These are phyloP conservation scores for Rhodotorula diobovata DNA, from an alignment of 768 basidiomycete species.

Conservation along the genomic window DNA sequence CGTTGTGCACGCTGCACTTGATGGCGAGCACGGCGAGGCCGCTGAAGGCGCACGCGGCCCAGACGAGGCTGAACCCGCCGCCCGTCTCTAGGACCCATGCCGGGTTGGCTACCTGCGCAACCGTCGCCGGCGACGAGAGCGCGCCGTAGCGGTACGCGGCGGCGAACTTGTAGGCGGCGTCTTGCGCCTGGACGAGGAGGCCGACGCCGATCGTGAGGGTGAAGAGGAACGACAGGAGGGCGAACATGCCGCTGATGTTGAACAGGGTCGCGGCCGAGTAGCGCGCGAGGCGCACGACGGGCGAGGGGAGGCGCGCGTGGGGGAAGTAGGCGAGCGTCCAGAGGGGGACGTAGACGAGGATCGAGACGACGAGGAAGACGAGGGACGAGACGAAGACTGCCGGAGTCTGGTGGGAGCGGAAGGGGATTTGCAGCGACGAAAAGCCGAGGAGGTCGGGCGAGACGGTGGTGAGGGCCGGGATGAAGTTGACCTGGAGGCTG, in stretches of 20 bases:
- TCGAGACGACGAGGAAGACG: conserved; percentile 7
- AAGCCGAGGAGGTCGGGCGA: conserved; percentile 20
- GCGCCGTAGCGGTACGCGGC: conserved; percentile 4
- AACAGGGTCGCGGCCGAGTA: conserved; percentile 10
- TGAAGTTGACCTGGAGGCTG: conserved; percentile 6
- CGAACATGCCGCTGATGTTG: conserved; percentile 5
- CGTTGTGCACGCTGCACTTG: conserved; percentile 30
- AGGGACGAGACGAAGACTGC: conserved; percentile 23
- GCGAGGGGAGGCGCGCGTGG: not conserved
- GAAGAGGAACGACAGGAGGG: conserved; percentile 22
- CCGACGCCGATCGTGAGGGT: conserved; percentile 33
- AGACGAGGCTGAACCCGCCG: conserved; percentile 20
- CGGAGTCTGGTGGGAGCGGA: conserved; percentile 18
- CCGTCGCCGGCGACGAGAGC: not conserved
- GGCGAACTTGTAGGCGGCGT: not conserved
- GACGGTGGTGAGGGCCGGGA: conserved; percentile 15
- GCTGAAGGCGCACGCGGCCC: conserved; percentile 3
- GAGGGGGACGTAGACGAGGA: conserved; percentile 31
- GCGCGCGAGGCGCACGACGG: conserved; percentile 17
- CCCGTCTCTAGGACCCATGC: conserved; percentile 4
- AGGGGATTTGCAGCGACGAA: conserved; percentile 26
- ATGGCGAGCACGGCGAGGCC: conserved; percentile 7
- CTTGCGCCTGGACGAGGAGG: conserved; percentile 15
- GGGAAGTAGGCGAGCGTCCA: conserved; percentile 40
- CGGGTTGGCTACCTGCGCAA: not conserved